Percentiles rank a stretch among this genome's conserved stretches.
Evolutionary conservation across 768 basidiomycete species (phyloP).

Genomic region (Lentinus tigrinus): DNA sequence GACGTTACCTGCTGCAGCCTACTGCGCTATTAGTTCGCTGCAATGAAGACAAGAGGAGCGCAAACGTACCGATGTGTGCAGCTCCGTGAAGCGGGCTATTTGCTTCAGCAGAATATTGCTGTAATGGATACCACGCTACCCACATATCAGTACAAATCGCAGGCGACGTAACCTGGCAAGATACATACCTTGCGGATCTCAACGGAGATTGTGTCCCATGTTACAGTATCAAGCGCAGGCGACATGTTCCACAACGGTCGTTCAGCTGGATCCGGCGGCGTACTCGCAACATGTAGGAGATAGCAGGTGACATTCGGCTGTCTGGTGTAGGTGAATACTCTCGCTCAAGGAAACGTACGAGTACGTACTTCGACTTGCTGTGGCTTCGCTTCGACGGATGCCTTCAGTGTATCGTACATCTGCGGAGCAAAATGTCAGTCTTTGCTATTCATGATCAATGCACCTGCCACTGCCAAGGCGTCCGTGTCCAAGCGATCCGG

Average conservation of each 20-base stretch:
- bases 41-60: background rate
- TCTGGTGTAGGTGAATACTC: conserved; percentile 3
- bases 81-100: conserved; percentile 47
- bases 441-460: too few relatives aligned
- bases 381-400: background rate
- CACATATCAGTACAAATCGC: background rate
- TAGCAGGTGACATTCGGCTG: conserved; percentile 4
- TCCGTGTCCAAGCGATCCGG: too few relatives aligned
- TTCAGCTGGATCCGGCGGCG: conserved; percentile 51
- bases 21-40: conserved; percentile 1
- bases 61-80: conserved; percentile 47
- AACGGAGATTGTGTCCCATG: conserved; percentile 58
- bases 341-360: background rate
- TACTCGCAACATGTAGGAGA: conserved; percentile 62
- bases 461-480: too few relatives aligned
- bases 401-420: conserved; percentile 38
- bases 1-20: conserved; percentile 36
- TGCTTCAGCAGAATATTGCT: conserved; percentile 49
- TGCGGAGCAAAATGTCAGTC: conserved; percentile 25
- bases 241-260: conserved; percentile 54
- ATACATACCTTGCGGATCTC: conserved; percentile 60
- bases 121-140: conserved; percentile 58
- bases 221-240: conserved; percentile 29
- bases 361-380: background rate
- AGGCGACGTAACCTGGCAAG: background rate